These are phyloP conservation scores for Sclerotinia sclerotiorum DNA, from an alignment of 2,329 filamentous ascomycete genomes.

Conservation along the genomic window DNA sequence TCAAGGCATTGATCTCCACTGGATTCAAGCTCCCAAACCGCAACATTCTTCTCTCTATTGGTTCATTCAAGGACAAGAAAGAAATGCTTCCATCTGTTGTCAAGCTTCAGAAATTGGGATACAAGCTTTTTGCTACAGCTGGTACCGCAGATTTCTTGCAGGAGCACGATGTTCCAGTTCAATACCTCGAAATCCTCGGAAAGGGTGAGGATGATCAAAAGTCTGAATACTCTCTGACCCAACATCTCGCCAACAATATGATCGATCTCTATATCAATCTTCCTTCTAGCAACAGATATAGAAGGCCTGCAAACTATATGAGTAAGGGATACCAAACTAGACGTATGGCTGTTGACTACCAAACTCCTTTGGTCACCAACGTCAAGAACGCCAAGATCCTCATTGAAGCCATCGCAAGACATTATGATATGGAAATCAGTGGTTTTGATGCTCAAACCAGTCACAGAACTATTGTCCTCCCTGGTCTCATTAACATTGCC, in stretches of 20 bases:
- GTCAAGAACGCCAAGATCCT: slow-evolving; percentile 99
- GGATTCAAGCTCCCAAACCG: slow-evolving; percentile 95
- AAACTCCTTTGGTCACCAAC: slow-evolving; percentile 95
- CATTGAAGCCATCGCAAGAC: slow-evolving; percentile 87
- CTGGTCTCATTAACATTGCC: slow-evolving; percentile 76
- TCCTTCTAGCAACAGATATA: slow-evolving; percentile 97
- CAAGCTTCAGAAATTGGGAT: slow-evolving; percentile 87
- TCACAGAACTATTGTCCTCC: slow-evolving; percentile 70
- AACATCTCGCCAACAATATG: slow-evolving; percentile 95
- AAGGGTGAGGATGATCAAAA: slow-evolving; percentile 80
- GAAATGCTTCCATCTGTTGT: slow-evolving; percentile 93
- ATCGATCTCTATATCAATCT: slow-evolving; percentile 97
- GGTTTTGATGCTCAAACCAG: slow-evolving; percentile 91
- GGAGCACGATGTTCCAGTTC: slow-evolving; percentile 86
- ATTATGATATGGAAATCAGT: slow-evolving; percentile 80
- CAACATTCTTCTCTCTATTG: slow-evolving; percentile 93
- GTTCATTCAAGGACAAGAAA: slow-evolving; percentile 96
- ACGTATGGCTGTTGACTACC: slow-evolving; percentile 93
- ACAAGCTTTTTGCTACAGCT: slow-evolving; percentile 92
- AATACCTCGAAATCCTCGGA: slow-evolving; percentile 86
- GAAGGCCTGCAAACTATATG: slow-evolving; percentile 96
- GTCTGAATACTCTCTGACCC: slow-evolving; percentile 93
- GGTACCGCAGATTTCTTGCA: slow-evolving; percentile 96
- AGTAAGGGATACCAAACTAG: slow-evolving; percentile 95
- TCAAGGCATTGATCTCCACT: slow-evolving; percentile 93